Conservation (phyloP, 352 stramenopile genomes). For the Phytophthora fragariae region DNA sequence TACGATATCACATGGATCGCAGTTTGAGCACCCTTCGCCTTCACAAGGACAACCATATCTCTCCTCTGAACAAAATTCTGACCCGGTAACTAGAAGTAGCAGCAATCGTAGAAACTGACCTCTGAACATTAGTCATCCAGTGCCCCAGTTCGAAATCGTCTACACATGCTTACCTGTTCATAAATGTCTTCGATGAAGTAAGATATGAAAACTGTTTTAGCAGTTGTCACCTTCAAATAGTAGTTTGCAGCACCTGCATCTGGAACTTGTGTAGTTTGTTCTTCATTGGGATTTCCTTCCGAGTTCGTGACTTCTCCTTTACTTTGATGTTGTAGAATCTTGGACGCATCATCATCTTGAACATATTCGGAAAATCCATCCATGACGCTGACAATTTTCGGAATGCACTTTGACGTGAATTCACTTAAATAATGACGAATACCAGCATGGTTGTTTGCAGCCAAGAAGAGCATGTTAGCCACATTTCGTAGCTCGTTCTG, state of each 20-base stretch:
- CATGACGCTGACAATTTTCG: slow-evolving; percentile 24
- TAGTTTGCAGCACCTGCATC: slow-evolving; percentile 5
- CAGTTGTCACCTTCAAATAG: slow-evolving; percentile 22
- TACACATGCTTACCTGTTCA: slow-evolving; percentile 31
- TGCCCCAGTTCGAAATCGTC: not conserved
- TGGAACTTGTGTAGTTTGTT: not conserved
- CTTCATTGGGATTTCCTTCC: not conserved
- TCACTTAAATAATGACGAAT: slow-evolving; percentile 28
- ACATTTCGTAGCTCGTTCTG: slow-evolving; percentile 30
- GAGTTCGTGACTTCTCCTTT: not conserved
- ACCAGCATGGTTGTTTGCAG: slow-evolving; percentile 11
- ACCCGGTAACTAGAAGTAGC: slow-evolving; percentile 14
- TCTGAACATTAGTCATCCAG: not conserved
- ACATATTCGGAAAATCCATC: slow-evolving; percentile 22
- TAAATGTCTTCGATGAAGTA: slow-evolving; percentile 47
- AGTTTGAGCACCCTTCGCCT: slow-evolving; percentile 20
- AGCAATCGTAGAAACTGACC: slow-evolving; percentile 26
- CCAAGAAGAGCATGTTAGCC: slow-evolving; percentile 22
- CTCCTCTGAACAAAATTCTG: slow-evolving; percentile 21
- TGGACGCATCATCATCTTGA: not conserved
- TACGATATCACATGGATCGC: slow-evolving; percentile 29
- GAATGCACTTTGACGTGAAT: slow-evolving; percentile 29
- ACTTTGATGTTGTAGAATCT: not conserved
- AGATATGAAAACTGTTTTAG: slow-evolving; percentile 37
- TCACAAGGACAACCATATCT: slow-evolving; percentile 33